Percentiles rank a stretch among this genome's conserved stretches.
phyloP scores from a whole-genome alignment of 805 yeast species.

The Barnettozyma salicaria region DNA sequence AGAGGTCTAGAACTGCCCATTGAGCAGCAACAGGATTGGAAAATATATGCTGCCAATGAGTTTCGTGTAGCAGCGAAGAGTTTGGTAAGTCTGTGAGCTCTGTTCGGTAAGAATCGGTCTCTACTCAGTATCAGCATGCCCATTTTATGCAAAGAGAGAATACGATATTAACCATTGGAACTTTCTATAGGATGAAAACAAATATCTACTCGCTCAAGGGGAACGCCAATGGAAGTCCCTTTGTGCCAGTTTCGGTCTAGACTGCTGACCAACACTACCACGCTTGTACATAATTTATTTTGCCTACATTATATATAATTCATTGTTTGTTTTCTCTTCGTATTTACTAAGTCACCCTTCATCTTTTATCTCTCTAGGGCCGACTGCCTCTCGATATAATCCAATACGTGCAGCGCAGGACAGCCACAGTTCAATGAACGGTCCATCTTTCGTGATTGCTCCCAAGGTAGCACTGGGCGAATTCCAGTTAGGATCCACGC shows the following conservation, averaged over 20 bases:
- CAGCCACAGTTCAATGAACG: not conserved
- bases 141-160: too few relatives aligned
- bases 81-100: not conserved
- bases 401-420: too few relatives aligned
- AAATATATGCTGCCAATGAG: slow-evolving; percentile 1
- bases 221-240: slow-evolving; percentile 2
- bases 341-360: too few relatives aligned
- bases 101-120: not conserved
- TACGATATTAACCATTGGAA: too few relatives aligned
- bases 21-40: slow-evolving; percentile 1
- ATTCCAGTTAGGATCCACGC: slow-evolving; percentile 5
- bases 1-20: slow-evolving; percentile 1
- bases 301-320: too few relatives aligned
- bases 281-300: too few relatives aligned
- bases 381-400: too few relatives aligned
- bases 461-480: slow-evolving; percentile 3
- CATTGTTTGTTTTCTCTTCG: too few relatives aligned
- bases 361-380: too few relatives aligned
- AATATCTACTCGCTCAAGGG: slow-evolving; percentile 6
- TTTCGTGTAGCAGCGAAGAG: slow-evolving; percentile 4
- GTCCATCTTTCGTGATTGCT: slow-evolving; percentile 1
- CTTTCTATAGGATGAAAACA: slow-evolving; percentile 8
- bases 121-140: too few relatives aligned
- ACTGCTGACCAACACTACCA: too few relatives aligned
- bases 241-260: too few relatives aligned